Evolutionary conservation across 116 monocot genomes (phyloP).

Genomic region (Iris pallida): DNA sequence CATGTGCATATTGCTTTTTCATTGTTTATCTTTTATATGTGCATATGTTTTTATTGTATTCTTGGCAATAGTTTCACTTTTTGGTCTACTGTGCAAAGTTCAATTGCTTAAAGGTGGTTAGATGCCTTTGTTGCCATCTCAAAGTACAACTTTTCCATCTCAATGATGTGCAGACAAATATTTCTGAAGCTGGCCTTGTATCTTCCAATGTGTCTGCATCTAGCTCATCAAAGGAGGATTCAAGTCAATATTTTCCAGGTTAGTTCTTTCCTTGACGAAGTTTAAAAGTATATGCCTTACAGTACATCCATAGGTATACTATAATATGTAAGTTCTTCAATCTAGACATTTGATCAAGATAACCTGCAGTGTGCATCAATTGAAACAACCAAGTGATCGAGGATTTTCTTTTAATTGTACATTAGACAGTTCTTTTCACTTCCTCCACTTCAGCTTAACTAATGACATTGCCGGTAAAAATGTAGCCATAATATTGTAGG

Average conservation of each 20-base stretch:
- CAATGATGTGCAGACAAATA: slow-evolving; percentile 21
- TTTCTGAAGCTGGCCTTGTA: slow-evolving; percentile 24
- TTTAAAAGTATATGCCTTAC: no score
- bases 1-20: not conserved
- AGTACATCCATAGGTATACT: no score
- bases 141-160: not conserved
- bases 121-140: no score
- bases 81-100: not conserved
- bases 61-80: not conserved
- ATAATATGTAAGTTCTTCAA: no score
- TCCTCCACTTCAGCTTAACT: no score
- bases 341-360: no score
- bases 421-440: no score
- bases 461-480: no score
- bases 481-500: no score
- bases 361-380: no score
- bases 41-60: not conserved
- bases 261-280: slow-evolving; percentile 1
- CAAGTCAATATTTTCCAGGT: slow-evolving; percentile 54
- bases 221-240: slow-evolving; percentile 30
- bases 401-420: no score
- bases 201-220: slow-evolving; percentile 32
- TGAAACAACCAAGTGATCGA: no score
- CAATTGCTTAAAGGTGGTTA: not conserved
- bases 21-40: not conserved